Base-by-base conservation (phyloP, 805 yeast species). In the Starmerella sirachaensis region DNA sequence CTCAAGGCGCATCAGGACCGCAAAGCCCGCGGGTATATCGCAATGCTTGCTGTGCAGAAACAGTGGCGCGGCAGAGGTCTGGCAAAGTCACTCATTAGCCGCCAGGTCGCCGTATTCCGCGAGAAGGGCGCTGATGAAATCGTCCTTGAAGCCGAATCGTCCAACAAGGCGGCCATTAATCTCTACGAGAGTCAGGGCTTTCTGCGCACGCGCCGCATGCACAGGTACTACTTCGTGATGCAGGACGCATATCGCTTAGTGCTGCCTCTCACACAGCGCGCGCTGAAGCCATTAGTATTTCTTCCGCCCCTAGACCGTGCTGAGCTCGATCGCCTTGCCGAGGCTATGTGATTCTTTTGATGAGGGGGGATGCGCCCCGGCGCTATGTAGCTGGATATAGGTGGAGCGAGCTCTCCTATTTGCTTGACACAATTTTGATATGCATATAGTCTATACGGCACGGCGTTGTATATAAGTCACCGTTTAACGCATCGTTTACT, bases 221-320 rank as follows among this genome's bases (percentile, higher is more conserved):
- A 75, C 54, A 66, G 94, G 36, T 91, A 91, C 64, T 91, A 91
- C 55, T 58, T 88, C 51, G 88, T 86, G 56, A 81, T 88, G 47
- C 93, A 81, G 53, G 98, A 91, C 60, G 97, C 98, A 0, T 88
- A 68, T 56, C 69, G 95, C 46, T 65, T 91, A 50, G 77, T 88
- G 6, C 57, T 91, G 29, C 97, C 97, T 2, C 54, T 91, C 13
- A 74, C 80, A 3, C 74, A 72, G 18, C 73, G 65, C 40, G 64
- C 80, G 24, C 58, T 70, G 14, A 41, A 37, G 16, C 43, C 57
- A 40, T 40, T 51, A 4, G 49, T 53, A 11, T 57, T 56, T 27
- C 39, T 57, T 22, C 48, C 52, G 10, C 29, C 30, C 9, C 36
- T 46, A 10, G 28, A 11, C 4, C 33, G n/a, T n/a, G 22, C 20